Evolutionary conservation across 805 yeast genomes (phyloP).

Genomic region (Barnettozyma vustinii): DNA sequence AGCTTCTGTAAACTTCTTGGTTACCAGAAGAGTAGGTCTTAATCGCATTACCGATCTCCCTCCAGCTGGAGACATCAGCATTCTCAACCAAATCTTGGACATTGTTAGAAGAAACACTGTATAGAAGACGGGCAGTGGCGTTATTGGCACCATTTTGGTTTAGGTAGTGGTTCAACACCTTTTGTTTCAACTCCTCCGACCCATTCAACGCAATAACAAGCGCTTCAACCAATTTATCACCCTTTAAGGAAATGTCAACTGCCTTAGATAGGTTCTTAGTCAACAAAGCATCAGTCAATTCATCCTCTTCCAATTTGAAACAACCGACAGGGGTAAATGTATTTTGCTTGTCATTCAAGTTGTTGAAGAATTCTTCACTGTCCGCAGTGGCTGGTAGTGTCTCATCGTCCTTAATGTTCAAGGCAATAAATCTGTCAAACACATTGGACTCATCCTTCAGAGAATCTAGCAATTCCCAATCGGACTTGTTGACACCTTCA

Average conservation of each 20-base stretch:
- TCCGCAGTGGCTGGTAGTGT: conserved; percentile 19
- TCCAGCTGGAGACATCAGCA: conserved; percentile 79
- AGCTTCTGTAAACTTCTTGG: conserved; percentile 42
- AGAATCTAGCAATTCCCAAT: conserved; percentile 60
- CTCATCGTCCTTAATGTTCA: conserved; percentile 28
- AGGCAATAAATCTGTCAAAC: conserved; percentile 39
- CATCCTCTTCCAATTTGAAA: conserved; percentile 40
- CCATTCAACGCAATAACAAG: conserved; percentile 72
- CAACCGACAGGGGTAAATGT: conserved; percentile 45
- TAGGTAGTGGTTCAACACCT: conserved; percentile 71
- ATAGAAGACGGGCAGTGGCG: conserved; percentile 68
- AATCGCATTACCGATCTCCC: conserved; percentile 67
- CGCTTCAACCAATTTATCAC: conserved; percentile 70
- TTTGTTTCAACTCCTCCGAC: conserved; percentile 52
- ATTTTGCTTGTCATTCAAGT: conserved; percentile 26
- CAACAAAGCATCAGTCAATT: conserved; percentile 47
- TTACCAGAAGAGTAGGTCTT: conserved; percentile 45
- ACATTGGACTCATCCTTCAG: conserved; percentile 49
- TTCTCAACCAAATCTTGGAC: conserved; percentile 69
- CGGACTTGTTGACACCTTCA: conserved; percentile 42
- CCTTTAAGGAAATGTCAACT: conserved; percentile 56
- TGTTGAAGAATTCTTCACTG: conserved; percentile 34
- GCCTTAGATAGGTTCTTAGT: conserved; percentile 63
- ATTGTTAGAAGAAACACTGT: conserved; percentile 51
- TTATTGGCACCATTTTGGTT: conserved; percentile 41